phyloP scores from a whole-genome alignment of 2,329 filamentous ascomycete species.

The Fusarium sp. region DNA sequence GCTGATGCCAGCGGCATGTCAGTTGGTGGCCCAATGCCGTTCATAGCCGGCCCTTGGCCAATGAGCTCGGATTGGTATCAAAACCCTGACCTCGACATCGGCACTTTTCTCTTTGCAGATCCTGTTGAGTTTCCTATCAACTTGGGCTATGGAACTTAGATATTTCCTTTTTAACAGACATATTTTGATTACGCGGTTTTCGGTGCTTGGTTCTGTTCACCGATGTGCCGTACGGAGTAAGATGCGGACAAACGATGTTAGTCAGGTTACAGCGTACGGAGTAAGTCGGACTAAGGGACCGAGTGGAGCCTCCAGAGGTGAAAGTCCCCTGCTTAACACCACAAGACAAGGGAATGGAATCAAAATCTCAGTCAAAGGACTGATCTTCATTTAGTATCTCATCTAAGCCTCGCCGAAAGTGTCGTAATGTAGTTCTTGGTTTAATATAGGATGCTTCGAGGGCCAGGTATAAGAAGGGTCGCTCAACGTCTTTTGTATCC shows the following conservation, averaged over 20 bases:
- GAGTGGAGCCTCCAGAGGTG: background rate
- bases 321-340: background rate
- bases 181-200: too few relatives aligned
- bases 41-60: background rate
- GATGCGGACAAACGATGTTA: background rate
- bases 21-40: background rate
- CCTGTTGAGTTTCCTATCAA: slow-evolving; percentile 17
- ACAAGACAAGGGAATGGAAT: background rate
- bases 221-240: slow-evolving; percentile 4
- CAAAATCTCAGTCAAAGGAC: background rate
- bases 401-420: background rate
- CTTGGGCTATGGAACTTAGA: background rate
- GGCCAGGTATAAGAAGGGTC: background rate
- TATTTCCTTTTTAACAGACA: background rate
- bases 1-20: background rate
- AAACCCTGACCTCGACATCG: slow-evolving; percentile 10
- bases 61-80: slow-evolving; percentile 5
- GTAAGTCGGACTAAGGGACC: background rate
- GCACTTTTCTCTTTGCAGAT: slow-evolving; percentile 31
- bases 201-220: too few relatives aligned
- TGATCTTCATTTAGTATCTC: background rate
- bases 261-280: background rate
- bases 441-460: fast-evolving
- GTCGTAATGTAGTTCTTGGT: background rate
- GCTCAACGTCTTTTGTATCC: fast-evolving